phyloP scores from a whole-genome alignment of 2,329 filamentous ascomycete species.

The Diaporthe capsici region DNA sequence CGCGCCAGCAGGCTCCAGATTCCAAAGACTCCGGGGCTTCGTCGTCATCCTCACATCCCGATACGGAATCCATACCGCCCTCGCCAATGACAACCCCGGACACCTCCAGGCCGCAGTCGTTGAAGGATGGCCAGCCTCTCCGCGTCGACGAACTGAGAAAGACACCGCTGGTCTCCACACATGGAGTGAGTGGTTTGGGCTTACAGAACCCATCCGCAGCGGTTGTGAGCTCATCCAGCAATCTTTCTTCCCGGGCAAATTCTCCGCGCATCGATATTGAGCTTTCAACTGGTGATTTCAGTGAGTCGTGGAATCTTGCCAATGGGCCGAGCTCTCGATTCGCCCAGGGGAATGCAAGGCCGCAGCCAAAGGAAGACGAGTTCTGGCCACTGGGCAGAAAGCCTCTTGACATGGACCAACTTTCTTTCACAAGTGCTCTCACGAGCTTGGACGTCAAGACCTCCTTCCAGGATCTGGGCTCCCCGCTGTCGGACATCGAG shows the following conservation, averaged over 20 bases:
- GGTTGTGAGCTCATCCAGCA: slow-evolving; percentile 42
- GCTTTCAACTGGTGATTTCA: slow-evolving; percentile 18
- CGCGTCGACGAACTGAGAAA: slow-evolving; percentile 43
- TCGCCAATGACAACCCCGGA: slow-evolving; percentile 57
- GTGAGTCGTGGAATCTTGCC: slow-evolving; percentile 10
- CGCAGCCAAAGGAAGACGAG: slow-evolving; percentile 29
- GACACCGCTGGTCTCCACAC: slow-evolving; percentile 21
- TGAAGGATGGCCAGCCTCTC: slow-evolving; percentile 49
- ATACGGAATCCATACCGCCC: slow-evolving; percentile 55
- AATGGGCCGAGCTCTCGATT: slow-evolving; percentile 23
- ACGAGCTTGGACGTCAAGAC: slow-evolving; percentile 43
- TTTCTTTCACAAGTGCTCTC: slow-evolving; percentile 45
- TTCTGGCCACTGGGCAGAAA: slow-evolving; percentile 44
- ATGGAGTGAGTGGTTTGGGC: not conserved
- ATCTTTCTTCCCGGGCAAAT: slow-evolving; percentile 23
- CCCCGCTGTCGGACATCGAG: slow-evolving; percentile 30
- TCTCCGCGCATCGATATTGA: slow-evolving; percentile 35
- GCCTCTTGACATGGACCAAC: slow-evolving; percentile 47
- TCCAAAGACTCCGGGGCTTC: slow-evolving; percentile 55
- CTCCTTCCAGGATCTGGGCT: slow-evolving; percentile 35
- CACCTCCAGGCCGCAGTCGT: slow-evolving; percentile 59
- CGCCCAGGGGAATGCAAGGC: slow-evolving; percentile 5
- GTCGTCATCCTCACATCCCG: slow-evolving; percentile 57
- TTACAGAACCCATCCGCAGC: slow-evolving; percentile 23
- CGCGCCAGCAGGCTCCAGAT: slow-evolving; percentile 39